Base-by-base conservation (phyloP, 495 filamentous ascomycete genomes). In the Aspergillus cristatus region DNA sequence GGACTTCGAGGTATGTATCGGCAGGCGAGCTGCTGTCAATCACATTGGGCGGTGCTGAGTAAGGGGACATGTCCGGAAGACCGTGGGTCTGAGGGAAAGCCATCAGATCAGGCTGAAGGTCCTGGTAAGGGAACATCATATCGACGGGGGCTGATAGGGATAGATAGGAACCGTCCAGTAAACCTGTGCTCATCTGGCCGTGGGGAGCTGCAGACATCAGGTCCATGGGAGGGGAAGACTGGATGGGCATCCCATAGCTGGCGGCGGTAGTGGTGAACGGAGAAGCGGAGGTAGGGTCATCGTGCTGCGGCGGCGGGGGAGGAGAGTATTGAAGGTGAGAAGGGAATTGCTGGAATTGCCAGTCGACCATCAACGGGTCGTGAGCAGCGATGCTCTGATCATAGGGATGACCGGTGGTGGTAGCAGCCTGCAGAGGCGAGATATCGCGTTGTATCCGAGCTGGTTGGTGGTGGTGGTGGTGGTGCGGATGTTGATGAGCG, bases 1-100 rank as follows among this genome's bases (percentile, higher is more conserved):
- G 65, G 28, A 90, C 82, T 60, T 94, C 87, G 6, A 93, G 60
- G 55, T 81, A 85, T 26, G 81, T 87, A 41, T 84, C 81, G 0
- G 82, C 86, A 6, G 88, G 87, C 34, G 87, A 93, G 53, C 80
- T 78, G 58, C 81, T 82, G 32, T 78, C 79, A n/a, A 83, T 40
- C 17, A 66, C 40, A 12, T 53, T 58, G 34, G 60, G 63, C 31
- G 60, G 53, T 37, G 61, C 50, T 34, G 68, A 74, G 38, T 71
- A 68, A 16, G 57, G 50, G 8, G 64, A 53, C 36, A 72, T 48
- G 44, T 72, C 71, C 15, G 72, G 65, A 24, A 82, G 63, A 3
- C 73, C 76, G 35, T 79, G 57, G 8, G 20, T 8, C 20, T 4
- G 4, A 8, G 20, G 20, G 36, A 74, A 76, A 16, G 66, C 62